Conservation (phyloP, 768 basidiomycete genomes). For the Sarcodon aspratus region DNA sequence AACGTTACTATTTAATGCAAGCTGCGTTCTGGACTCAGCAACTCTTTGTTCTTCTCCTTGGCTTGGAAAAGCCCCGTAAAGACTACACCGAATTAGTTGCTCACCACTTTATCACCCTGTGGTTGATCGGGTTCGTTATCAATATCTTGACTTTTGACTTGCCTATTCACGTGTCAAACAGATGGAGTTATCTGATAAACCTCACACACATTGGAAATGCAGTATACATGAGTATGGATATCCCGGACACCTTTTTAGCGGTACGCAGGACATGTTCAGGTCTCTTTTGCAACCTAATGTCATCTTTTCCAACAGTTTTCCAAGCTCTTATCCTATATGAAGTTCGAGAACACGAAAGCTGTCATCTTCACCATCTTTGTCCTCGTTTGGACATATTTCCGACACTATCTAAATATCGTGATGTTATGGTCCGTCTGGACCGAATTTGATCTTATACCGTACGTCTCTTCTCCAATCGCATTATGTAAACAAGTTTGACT, state of each 20-base stretch:
- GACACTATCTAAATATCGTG: conserved; percentile 79
- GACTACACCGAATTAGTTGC: conserved; percentile 80
- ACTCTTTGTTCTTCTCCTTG: conserved; percentile 69
- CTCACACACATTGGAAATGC: conserved; percentile 84
- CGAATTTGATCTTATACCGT: conserved; percentile 71
- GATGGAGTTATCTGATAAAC: conserved; percentile 79
- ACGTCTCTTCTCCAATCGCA: conserved; percentile 18
- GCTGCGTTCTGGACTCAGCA: conserved; percentile 93
- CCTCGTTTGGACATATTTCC: conserved; percentile 84
- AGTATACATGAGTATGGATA: conserved; percentile 94
- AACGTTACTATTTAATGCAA: conserved; percentile 91
- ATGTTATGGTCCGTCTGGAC: conserved; percentile 85
- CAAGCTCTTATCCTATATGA: conserved; percentile 84
- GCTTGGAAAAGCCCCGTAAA: conserved; percentile 90
- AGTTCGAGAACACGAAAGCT: conserved; percentile 50
- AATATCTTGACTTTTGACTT: neutral
- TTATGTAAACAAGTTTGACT: neutral
- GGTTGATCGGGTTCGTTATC: conserved; percentile 70
- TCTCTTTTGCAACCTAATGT: conserved; percentile 3
- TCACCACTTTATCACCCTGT: conserved; percentile 91
- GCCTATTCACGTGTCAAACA: conserved; percentile 16
- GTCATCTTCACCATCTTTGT: conserved; percentile 57
- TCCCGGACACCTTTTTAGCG: conserved; percentile 83
- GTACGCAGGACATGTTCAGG: conserved; percentile 32
- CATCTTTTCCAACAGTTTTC: conserved; percentile 39